Evolutionary conservation across 352 stramenopile genomes (phyloP).

Genomic region (Phytophthora ramorum): DNA sequence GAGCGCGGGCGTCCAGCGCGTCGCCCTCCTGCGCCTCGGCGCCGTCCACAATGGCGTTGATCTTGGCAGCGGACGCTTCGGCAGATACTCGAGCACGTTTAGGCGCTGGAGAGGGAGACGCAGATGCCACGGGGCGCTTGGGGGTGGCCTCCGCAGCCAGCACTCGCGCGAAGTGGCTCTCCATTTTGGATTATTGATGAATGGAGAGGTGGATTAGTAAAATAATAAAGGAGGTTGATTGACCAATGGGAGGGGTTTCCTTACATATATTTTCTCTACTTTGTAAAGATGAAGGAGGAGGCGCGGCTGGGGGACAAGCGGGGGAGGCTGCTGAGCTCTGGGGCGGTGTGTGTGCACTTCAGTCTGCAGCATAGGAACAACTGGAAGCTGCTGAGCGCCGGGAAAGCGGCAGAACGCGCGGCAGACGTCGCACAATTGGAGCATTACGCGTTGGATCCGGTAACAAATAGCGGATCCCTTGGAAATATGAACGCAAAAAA

Average conservation of each 20-base stretch:
- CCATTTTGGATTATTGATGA: conserved; percentile 35
- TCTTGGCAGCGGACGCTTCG: conserved; percentile 29
- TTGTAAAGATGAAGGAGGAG: conserved; percentile 7
- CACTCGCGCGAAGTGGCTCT: conserved; percentile 72
- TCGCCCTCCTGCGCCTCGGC: conserved; percentile 56
- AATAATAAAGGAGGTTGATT: neutral
- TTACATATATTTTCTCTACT: neutral
- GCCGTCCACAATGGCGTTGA: conserved; percentile 53
- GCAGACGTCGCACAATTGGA: conserved; percentile 21
- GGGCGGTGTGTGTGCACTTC: conserved; percentile 30
- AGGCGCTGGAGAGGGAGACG: neutral
- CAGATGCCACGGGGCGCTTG: conserved; percentile 32
- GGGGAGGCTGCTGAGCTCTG: conserved; percentile 17
- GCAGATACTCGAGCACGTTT: conserved; percentile 34
- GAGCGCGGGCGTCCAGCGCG: conserved; percentile 66
- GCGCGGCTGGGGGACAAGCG: conserved; percentile 22
- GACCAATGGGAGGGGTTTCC: conserved; percentile 7
- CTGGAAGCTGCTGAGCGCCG: conserved; percentile 12
- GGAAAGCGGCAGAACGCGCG: neutral
- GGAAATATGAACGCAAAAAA: neutral
- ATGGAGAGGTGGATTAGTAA: neutral
- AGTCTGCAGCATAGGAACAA: neutral
- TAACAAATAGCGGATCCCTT: conserved; percentile 9
- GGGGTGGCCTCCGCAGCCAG: conserved; percentile 35
- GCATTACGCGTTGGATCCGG: conserved; percentile 26